Conservation (phyloP, 371 early-diverging fungal genomes). For the Rhizopus sp. region DNA sequence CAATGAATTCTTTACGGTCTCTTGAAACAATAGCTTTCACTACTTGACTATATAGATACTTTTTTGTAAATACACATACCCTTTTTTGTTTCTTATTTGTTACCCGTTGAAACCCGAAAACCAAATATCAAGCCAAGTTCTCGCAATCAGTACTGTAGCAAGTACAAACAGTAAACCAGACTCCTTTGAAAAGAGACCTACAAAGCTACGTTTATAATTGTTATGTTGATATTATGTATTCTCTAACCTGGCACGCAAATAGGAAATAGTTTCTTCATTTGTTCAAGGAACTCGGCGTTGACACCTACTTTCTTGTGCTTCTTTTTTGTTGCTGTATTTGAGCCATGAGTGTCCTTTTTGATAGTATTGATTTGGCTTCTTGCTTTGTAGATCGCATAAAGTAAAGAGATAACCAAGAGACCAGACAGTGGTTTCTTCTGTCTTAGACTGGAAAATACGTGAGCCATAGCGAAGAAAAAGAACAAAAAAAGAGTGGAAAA, state of each 20-base stretch:
- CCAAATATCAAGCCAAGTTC: conserved; percentile 79
- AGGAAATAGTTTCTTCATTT: conserved; percentile 75
- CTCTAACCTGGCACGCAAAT: conserved; percentile 67
- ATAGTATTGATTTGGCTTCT: conserved; percentile 31
- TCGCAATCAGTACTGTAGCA: conserved; percentile 65
- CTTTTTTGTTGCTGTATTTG: conserved; percentile 13
- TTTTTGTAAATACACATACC: neutral
- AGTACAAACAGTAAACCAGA: conserved; percentile 64
- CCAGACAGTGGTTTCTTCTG: conserved; percentile 36
- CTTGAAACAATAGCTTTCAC: conserved; percentile 77
- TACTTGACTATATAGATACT: conserved; percentile 41
- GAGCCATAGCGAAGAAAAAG: conserved; percentile 26
- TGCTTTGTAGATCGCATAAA: conserved; percentile 40
- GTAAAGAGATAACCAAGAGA: conserved; percentile 36
- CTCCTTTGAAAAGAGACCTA: conserved; percentile 66
- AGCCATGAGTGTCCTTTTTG: conserved; percentile 1
- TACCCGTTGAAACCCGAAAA: conserved; percentile 75
- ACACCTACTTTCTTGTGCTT: conserved; percentile 59
- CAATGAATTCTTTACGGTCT: conserved; percentile 63
- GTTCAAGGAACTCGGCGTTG: conserved; percentile 71
- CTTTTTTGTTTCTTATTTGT: neutral
- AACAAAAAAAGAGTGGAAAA: conserved; percentile 9
- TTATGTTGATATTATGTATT: neutral
- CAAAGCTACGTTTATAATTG: neutral
- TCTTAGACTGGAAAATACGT: conserved; percentile 34